phyloP scores from a whole-genome alignment of 1,284 basidiomycete genomes.

The Macrocystidia cucumis region DNA sequence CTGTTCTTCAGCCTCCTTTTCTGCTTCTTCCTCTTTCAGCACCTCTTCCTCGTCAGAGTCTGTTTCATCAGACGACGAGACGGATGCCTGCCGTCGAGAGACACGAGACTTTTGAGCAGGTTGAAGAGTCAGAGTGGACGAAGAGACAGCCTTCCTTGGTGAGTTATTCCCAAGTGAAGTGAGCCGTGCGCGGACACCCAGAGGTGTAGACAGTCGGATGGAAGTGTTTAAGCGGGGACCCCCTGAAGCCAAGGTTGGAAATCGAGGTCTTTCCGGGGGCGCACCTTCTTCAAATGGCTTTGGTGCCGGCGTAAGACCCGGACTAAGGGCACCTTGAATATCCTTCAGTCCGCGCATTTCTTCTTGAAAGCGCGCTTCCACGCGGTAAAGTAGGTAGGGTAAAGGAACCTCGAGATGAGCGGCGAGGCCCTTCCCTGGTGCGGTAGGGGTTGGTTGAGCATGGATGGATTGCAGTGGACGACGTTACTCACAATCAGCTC shows the following conservation, averaged over 20 bases:
- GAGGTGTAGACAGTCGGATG: conserved; percentile 36
- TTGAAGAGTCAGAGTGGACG: conserved; percentile 60
- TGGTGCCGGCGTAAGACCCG: conserved; percentile 21
- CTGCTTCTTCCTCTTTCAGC: conserved; percentile 57
- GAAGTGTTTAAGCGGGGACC: conserved; percentile 27
- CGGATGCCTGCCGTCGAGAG: conserved; percentile 30
- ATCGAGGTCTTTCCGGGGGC: conserved; percentile 21
- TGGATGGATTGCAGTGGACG: too few species aligned
- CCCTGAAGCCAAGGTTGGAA: conserved; percentile 17
- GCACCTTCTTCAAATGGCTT: conserved; percentile 24
- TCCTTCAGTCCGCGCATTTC: conserved; percentile 70
- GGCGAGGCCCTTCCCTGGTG: conserved; percentile 70
- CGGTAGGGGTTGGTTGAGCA: too few species aligned
- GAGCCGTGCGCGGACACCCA: conserved; percentile 59
- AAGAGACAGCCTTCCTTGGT: conserved; percentile 38
- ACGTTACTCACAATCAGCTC: conserved; percentile 65
- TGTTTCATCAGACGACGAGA: conserved; percentile 35
- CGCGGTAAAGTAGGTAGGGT: conserved; percentile 74
- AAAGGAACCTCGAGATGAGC: conserved; percentile 71
- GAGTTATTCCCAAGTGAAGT: conserved; percentile 54
- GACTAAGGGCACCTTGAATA: conserved; percentile 50
- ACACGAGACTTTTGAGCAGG: conserved; percentile 30
- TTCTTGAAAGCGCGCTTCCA: conserved; percentile 73
- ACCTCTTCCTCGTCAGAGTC: conserved; percentile 57
- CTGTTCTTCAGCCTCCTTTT: conserved; percentile 57